A percentile compares a stretch with the other conserved stretches of the same genome.
Conservation (phyloP, 345 rosid genomes). For the Linum tenue region DNA sequence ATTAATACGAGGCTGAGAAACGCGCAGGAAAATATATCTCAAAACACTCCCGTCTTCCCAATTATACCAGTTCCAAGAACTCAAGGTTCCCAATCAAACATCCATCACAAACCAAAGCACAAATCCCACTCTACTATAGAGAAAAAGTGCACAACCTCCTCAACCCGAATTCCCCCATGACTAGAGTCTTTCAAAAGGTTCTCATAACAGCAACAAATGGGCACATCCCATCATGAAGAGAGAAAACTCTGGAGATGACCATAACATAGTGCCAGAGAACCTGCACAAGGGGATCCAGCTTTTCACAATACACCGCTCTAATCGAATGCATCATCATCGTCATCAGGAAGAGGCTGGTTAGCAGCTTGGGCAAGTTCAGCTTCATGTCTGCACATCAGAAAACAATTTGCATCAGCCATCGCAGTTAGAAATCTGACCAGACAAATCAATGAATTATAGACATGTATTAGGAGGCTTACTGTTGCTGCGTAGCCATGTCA, state of each 20-base stretch:
- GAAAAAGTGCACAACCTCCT: no score
- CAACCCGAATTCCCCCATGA: no score
- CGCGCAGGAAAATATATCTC: no score
- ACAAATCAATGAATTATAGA: neutral
- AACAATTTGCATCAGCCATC: no score
- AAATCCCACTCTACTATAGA: no score
- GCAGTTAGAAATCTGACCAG: no score
- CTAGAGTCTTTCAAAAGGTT: neutral
- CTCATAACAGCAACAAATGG: neutral
- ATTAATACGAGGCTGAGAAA: no score
- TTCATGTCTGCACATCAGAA: conserved; percentile 16
- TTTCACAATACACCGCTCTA: neutral
- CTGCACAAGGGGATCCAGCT: neutral
- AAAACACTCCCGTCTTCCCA: no score
- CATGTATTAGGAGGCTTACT: neutral
- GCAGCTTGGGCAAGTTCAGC: conserved; percentile 19
- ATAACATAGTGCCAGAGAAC: neutral
- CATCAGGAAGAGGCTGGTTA: conserved; percentile 25
- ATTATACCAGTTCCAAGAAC: no score
- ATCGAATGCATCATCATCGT: conserved; percentile 17
- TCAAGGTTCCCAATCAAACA: no score
- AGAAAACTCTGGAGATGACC: neutral
- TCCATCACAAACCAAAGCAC: no score
- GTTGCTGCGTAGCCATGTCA: neutral
- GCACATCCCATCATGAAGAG: neutral